A percentile compares a stretch with the other conserved stretches of the same genome.
Evolutionary conservation across 2,329 filamentous ascomycete genomes (phyloP).

Genomic region (Sclerotinia subarctica): DNA sequence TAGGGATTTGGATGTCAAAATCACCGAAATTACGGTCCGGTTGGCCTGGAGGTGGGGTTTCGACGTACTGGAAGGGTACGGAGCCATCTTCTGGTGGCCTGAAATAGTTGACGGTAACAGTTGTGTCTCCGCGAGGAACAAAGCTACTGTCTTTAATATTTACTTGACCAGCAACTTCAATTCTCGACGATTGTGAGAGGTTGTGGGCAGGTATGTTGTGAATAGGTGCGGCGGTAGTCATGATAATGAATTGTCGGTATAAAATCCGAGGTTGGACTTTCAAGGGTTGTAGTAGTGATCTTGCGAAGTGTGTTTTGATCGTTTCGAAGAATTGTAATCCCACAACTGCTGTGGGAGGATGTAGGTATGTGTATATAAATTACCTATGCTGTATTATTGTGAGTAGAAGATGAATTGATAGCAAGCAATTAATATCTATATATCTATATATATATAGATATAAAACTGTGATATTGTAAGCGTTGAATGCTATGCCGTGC

Average conservation of each 20-base stretch:
- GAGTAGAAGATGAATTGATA: background rate
- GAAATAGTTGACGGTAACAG: conserved; percentile 53
- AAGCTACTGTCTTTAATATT: conserved; percentile 23
- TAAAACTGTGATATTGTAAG: background rate
- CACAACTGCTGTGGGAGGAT: background rate
- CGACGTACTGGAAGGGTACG: conserved; percentile 56
- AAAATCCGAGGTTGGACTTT: background rate
- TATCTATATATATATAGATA: background rate
- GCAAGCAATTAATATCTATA: conserved; percentile 8
- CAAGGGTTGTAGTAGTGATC: conserved; percentile 6
- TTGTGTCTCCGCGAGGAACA: conserved; percentile 51
- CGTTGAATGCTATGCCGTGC: background rate
- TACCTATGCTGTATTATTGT: background rate
- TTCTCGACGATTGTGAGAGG: conserved; percentile 34
- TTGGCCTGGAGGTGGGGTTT: conserved; percentile 32
- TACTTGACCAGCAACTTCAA: conserved; percentile 29
- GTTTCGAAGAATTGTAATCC: background rate
- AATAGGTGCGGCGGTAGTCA: conserved; percentile 42
- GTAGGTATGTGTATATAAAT: background rate
- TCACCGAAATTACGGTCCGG: conserved; percentile 36
- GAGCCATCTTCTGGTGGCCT: conserved; percentile 51
- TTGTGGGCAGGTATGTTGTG: conserved; percentile 44
- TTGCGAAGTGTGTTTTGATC: background rate
- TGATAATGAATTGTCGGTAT: conserved; percentile 34
- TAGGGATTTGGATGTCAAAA: conserved; percentile 38